Percentiles rank a stretch among this genome's conserved stretches.
Conservation (phyloP, 352 stramenopile species). For the Phytophthora tubulina region DNA sequence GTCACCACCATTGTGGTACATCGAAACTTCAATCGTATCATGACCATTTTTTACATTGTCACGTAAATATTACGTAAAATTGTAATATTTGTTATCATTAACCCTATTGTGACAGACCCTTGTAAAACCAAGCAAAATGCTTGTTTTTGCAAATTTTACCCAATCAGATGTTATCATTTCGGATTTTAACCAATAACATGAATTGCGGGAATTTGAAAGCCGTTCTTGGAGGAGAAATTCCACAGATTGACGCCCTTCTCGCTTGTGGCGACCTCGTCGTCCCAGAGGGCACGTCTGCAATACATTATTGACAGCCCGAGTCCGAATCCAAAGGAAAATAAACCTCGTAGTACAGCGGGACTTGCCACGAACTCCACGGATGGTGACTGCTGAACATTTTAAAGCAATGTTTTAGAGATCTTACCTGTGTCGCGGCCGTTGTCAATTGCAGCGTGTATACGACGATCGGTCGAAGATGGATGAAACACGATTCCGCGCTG, state of each 20-base stretch:
- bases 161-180: no score
- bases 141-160: no score
- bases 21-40: not conserved
- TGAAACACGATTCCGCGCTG: constrained; percentile 14
- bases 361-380: constrained; percentile 21
- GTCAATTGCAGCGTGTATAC: constrained; percentile 12
- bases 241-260: constrained; percentile 24
- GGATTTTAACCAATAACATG: no score
- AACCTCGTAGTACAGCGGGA: constrained; percentile 17
- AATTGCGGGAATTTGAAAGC: not conserved
- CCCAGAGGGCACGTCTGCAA: not conserved
- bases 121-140: no score
- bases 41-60: not conserved
- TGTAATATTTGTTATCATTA: not conserved
- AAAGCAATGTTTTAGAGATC: constrained; percentile 24
- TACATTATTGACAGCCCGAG: constrained; percentile 24
- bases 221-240: constrained; percentile 13
- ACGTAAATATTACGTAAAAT: not conserved
- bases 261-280: constrained; percentile 1
- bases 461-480: constrained; percentile 16
- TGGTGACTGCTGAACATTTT: constrained; percentile 23
- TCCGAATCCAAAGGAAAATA: constrained; percentile 24
- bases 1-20: not conserved
- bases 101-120: not conserved
- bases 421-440: constrained; percentile 21